Evolutionary conservation across 2,329 filamentous ascomycete species (phyloP).

Genomic region (Penicillium brasilianum): DNA sequence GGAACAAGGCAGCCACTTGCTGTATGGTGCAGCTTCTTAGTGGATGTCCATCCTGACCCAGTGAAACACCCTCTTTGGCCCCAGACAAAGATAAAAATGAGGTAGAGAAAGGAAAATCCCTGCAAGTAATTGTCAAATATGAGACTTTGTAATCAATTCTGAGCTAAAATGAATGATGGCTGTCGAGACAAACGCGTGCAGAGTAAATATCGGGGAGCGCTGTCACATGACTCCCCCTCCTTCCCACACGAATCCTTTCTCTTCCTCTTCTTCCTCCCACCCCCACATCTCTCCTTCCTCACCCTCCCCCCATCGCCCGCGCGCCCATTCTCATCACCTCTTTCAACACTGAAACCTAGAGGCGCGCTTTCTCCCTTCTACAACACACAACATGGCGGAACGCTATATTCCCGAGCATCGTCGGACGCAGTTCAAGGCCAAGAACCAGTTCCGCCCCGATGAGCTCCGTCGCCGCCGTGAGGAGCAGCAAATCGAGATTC

Average conservation of each 20-base stretch:
- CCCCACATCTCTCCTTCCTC: constrained; percentile 21
- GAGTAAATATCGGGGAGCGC: constrained; percentile 19
- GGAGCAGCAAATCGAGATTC: constrained; percentile 98
- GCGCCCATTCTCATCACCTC: constrained; percentile 23
- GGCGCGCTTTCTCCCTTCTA: constrained; percentile 40
- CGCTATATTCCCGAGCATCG: constrained; percentile 99
- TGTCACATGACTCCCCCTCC: constrained; percentile 33
- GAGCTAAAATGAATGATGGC: background rate
- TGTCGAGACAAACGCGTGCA: background rate
- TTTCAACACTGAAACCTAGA: constrained; percentile 22
- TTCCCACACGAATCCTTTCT: constrained; percentile 34
- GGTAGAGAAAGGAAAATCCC: background rate
- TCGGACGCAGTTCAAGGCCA: constrained; percentile 99
- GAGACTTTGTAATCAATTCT: background rate
- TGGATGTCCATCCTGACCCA: constrained; percentile 13
- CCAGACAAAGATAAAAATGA: background rate
- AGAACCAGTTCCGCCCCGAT: constrained; percentile 98
- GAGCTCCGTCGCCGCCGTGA: constrained; percentile 97
- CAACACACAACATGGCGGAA: constrained; percentile 77
- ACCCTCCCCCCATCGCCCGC: constrained; percentile 23
- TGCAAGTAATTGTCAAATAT: background rate
- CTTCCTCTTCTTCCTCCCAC: constrained; percentile 24
- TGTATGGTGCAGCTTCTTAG: constrained; percentile 11
- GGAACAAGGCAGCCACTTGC: constrained; percentile 4
- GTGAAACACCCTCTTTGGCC: background rate